Evolutionary conservation across 164 flowering plant genomes (phyloP).

Genomic region (Akebia trifoliata): DNA sequence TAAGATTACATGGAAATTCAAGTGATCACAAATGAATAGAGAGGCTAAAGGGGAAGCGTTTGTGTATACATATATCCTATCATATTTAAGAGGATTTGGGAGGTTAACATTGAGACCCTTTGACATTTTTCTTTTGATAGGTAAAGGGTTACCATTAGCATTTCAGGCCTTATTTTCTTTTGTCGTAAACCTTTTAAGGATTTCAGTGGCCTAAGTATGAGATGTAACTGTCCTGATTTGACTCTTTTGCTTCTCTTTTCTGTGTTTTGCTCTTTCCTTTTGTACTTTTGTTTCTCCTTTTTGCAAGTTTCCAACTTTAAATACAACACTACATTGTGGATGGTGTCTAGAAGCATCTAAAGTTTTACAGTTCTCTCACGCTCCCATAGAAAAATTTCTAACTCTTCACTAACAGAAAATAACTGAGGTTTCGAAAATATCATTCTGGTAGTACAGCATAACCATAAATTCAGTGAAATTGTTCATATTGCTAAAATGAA

Average conservation of each 20-base stretch:
- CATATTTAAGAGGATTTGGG: not conserved
- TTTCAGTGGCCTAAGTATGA: too few species aligned
- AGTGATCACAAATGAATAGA: not conserved
- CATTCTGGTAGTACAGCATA: not conserved
- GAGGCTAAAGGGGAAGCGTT: not conserved
- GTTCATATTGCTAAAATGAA: not conserved
- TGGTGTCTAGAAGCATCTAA: not conserved
- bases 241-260: too few species aligned
- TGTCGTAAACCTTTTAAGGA: too few species aligned
- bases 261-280: too few species aligned
- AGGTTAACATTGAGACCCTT: not conserved
- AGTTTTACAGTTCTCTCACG: not conserved
- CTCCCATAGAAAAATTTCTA: not conserved
- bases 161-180: too few species aligned
- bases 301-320: not conserved
- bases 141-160: too few species aligned
- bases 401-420: not conserved
- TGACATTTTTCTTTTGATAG: not conserved
- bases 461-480: not conserved
- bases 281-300: too few species aligned
- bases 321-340: not conserved
- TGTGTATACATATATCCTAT: not conserved
- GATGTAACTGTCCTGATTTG: too few species aligned
- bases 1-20: not conserved
- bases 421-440: not conserved